Base-by-base conservation (phyloP, 371 early-diverging fungal species). In the Mortierella sp. region DNA sequence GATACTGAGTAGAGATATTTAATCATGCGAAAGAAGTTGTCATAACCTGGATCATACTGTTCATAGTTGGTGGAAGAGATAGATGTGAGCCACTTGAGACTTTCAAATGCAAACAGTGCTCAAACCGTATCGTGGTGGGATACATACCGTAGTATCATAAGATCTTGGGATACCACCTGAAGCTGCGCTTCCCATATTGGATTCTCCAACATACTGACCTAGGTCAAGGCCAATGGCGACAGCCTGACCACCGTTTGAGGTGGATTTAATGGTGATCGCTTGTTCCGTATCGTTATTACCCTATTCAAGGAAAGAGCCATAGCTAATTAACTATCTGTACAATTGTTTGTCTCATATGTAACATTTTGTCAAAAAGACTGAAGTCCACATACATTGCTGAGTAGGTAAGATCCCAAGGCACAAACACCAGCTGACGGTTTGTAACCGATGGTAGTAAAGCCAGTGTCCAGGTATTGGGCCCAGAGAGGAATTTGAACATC, bases 1-100 rank as follows among this genome's bases (percentile, higher is more conserved):
- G 74, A 58, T 1, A 61, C 2, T 63, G 10, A 21, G 58, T 73
- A 73, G 15, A 73, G 58, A 32, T 33, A 22, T 60, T 73, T 73
- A 58, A 73, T 73, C 33, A 73, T 36, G 24, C 74, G 74, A 52
- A 73, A 47, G 36, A 73, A 57, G 68, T 57, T 73, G 47, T 73
- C 74, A 52, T 73, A 73, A 28, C 74, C 74, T 16, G 74, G 74
- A 32, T 73, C 74, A 41, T 73, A 73, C 68, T 67, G 57, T 28
- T 50, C 2, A 21, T 6, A 38, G 41, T 7, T 41, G 13, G 4
- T 41, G 28, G 8, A 43, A 21, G 5, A 59, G 19, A 16, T 38
- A 0, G 50, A 50, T n/a, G n/a, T n/a, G n/a, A n/a, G n/a, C n/a
- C 32, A 0, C 22, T 3, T 52, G 8, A n/a, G n/a, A n/a, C n/a